phyloP scores from a whole-genome alignment of 306 rosid species.

The Dalbergia oliveri region DNA sequence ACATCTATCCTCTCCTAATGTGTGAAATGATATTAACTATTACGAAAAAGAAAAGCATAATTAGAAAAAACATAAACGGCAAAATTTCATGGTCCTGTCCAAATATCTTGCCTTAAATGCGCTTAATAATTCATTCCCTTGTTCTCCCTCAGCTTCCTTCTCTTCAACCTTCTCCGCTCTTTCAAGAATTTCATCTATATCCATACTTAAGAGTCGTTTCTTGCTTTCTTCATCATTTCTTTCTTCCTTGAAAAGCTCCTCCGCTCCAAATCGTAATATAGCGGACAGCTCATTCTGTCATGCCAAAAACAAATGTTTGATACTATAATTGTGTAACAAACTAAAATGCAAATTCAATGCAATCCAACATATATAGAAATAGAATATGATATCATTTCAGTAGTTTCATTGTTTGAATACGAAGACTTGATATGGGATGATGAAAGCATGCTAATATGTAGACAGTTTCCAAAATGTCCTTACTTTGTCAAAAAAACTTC shows the following conservation, averaged over 20 bases:
- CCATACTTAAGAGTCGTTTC: constrained; percentile 87
- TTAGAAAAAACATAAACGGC: constrained; percentile 7
- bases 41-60: background rate
- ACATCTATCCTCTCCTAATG: background rate
- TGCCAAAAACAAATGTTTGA: constrained; percentile 38
- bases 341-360: constrained; percentile 31
- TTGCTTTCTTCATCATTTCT: constrained; percentile 97
- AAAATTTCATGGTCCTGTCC: constrained; percentile 20
- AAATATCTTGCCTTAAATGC: constrained; percentile 89
- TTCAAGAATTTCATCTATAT: constrained; percentile 99
- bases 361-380: constrained; percentile 20
- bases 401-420: constrained; percentile 19
- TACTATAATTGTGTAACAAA: background rate
- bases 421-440: background rate
- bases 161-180: constrained; percentile 99
- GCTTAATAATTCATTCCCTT: constrained; percentile 82
- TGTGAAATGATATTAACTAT: constrained; percentile 4
- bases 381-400: background rate
- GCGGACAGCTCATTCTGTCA: constrained; percentile 96
- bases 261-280: constrained; percentile 97
- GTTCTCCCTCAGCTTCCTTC: constrained; percentile 77
- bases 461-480: constrained; percentile 48
- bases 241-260: constrained; percentile 98
- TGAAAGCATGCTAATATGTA: constrained; percentile 28
- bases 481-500: constrained; percentile 91